phyloP scores from a whole-genome alignment of 106 monocot genomes.

The Apostasia ramifera region DNA sequence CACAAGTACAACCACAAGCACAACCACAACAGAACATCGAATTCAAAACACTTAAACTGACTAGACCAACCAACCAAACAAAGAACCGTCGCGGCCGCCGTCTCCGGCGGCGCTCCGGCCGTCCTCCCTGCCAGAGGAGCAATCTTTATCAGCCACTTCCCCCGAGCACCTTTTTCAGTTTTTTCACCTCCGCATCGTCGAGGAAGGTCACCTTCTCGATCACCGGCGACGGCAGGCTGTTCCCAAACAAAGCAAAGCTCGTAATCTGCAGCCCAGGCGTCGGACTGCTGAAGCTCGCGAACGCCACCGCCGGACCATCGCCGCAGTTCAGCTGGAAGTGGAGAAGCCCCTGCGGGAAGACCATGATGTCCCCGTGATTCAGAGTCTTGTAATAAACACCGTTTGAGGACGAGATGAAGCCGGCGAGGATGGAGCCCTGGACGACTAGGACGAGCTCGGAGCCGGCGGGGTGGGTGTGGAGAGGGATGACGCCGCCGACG shows the following conservation, averaged over 20 bases:
- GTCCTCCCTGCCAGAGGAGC: no score
- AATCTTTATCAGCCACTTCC: conserved; percentile 25
- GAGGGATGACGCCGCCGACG: conserved; percentile 49
- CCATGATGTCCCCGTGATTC: conserved; percentile 45
- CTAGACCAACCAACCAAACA: no score
- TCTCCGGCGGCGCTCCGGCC: no score
- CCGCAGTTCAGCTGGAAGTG: conserved; percentile 62
- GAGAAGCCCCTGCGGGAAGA: conserved; percentile 68
- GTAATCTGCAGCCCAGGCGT: conserved; percentile 68
- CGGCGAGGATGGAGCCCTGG: conserved; percentile 44
- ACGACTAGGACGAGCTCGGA: conserved; percentile 56
- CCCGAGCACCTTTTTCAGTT: conserved; percentile 75
- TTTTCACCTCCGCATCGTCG: conserved; percentile 55
- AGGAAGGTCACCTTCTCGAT: conserved; percentile 63
- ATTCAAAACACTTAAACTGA: no score
- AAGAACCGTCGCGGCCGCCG: no score
- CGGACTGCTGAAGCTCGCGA: conserved; percentile 52
- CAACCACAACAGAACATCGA: no score
- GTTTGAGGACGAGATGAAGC: conserved; percentile 63
- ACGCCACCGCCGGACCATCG: conserved; percentile 14
- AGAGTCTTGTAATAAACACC: conserved; percentile 31
- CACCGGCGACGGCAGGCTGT: conserved; percentile 32
- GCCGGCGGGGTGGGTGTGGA: conserved; percentile 82
- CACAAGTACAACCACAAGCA: no score
- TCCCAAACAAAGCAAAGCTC: conserved; percentile 54